Conservation (phyloP, 2,329 filamentous ascomycete species). For the Chaetomiaceae sp. region DNA sequence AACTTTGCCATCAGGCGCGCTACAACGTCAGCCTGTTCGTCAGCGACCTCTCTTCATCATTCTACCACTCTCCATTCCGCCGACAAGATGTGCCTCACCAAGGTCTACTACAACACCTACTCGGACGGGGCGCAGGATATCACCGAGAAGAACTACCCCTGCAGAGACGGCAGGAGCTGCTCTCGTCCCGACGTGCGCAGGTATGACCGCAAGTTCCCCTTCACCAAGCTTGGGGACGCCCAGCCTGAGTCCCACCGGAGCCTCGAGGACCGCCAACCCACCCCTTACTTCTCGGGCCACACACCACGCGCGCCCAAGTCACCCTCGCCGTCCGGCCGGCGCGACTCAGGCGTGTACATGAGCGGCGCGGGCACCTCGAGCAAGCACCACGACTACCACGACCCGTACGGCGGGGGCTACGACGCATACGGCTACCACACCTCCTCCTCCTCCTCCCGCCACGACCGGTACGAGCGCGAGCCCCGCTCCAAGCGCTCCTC, state of each 20-base stretch:
- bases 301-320: constrained; percentile 26
- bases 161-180: constrained; percentile 30
- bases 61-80: constrained; percentile 9
- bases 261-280: constrained; percentile 23
- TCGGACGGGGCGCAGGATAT: constrained; percentile 30
- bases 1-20: not conserved
- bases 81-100: constrained; percentile 34
- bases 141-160: constrained; percentile 31
- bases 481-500: constrained; percentile 27
- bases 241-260: constrained; percentile 19
- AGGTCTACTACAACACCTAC: constrained; percentile 34
- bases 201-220: constrained; percentile 28
- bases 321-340: constrained; percentile 24
- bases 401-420: constrained; percentile 10
- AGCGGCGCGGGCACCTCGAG: constrained; percentile 20
- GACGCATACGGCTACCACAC: constrained; percentile 17
- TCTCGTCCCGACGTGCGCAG: constrained; percentile 26
- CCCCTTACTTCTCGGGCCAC: constrained; percentile 19
- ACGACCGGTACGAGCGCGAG: constrained; percentile 9
- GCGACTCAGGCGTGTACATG: constrained; percentile 27
- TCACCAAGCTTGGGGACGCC: constrained; percentile 24
- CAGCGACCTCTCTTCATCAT: not conserved
- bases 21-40: not conserved
- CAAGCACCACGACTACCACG: constrained; percentile 19
- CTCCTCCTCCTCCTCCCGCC: constrained; percentile 12